A percentile compares a stretch with the other conserved stretches of the same genome.
Evolutionary conservation across 345 rosid genomes (phyloP).

Genomic region (Eutrema japonicum): DNA sequence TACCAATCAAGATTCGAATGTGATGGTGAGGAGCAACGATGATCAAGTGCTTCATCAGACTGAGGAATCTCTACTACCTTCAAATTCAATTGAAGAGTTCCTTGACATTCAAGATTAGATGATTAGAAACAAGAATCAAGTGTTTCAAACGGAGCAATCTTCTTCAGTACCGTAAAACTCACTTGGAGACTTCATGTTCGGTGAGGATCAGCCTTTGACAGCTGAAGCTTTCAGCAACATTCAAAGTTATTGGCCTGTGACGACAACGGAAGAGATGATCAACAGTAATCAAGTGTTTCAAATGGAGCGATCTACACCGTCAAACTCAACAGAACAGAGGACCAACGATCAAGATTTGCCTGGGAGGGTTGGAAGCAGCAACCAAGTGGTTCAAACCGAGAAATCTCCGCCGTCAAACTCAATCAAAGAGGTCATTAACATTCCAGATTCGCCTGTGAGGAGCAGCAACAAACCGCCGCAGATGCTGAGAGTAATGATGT

Average conservation of each 20-base stretch:
- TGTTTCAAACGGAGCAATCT: neutral
- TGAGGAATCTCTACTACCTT: neutral
- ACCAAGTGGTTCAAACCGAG: neutral
- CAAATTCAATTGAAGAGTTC: neutral
- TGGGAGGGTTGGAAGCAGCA: slow-evolving; percentile 1
- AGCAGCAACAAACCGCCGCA: slow-evolving; percentile 1
- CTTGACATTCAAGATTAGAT: neutral
- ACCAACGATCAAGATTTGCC: slow-evolving; percentile 34
- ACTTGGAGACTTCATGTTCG: neutral
- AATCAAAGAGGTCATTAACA: slow-evolving; percentile 45
- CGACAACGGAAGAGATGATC: neutral
- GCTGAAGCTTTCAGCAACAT: slow-evolving; percentile 40
- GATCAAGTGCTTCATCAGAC: slow-evolving; percentile 2
- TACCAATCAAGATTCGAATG: neutral
- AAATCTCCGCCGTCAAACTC: neutral
- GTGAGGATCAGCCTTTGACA: slow-evolving; percentile 23
- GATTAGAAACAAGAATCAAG: neutral
- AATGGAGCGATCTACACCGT: neutral
- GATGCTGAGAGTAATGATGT: slow-evolving; percentile 61
- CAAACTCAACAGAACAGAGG: slow-evolving; percentile 28
- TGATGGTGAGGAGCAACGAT: neutral
- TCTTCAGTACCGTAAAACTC: neutral
- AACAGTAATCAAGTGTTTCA: neutral
- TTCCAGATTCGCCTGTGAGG: slow-evolving; percentile 26
- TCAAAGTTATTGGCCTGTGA: too few relatives aligned